Percentiles rank a stretch among this genome's conserved stretches.
These are phyloP conservation scores for Phlyctochytrium bullatum DNA, from an alignment of 192 early-diverging fungal genomes.

Conservation along the genomic window DNA sequence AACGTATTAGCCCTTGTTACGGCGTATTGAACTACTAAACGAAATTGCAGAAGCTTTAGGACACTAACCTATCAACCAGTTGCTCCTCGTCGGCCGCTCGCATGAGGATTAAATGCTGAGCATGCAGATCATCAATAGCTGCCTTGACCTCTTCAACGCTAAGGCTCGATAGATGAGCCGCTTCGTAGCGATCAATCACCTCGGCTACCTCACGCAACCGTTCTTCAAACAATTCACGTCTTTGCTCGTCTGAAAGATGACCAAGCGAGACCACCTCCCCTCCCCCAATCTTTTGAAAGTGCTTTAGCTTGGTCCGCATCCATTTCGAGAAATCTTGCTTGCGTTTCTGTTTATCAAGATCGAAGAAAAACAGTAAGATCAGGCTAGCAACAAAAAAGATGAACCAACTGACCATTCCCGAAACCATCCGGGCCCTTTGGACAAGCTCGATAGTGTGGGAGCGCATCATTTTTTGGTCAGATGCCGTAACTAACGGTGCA, in stretches of 20 bases:
- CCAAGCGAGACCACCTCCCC: conserved; percentile 39
- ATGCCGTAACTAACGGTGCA: conserved; percentile 41
- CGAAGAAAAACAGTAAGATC: too few species aligned
- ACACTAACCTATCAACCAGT: conserved; percentile 39
- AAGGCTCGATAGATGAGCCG: conserved; percentile 35
- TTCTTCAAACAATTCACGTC: conserved; percentile 45
- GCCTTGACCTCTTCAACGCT: conserved; percentile 28
- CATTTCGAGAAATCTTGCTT: conserved; percentile 55
- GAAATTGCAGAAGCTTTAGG: background rate
- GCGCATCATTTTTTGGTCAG: conserved; percentile 51
- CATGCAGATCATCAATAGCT: conserved; percentile 43
- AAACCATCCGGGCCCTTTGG: conserved; percentile 33
- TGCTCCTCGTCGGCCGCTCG: conserved; percentile 50
- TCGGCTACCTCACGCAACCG: conserved; percentile 32
- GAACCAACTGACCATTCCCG: conserved; percentile 21
- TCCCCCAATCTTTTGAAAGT: conserved; percentile 43
- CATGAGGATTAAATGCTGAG: conserved; percentile 46
- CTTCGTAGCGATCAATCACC: conserved; percentile 40
- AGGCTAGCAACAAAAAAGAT: background rate
- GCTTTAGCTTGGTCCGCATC: conserved; percentile 47
- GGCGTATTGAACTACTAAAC: background rate
- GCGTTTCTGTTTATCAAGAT: conserved; percentile 27
- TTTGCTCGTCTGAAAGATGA: conserved; percentile 44
- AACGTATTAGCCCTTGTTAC: background rate
- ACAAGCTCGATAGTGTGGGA: conserved; percentile 50